Base-by-base conservation (phyloP, 1,284 basidiomycete species). In the Fomitiporia mediterranea region DNA sequence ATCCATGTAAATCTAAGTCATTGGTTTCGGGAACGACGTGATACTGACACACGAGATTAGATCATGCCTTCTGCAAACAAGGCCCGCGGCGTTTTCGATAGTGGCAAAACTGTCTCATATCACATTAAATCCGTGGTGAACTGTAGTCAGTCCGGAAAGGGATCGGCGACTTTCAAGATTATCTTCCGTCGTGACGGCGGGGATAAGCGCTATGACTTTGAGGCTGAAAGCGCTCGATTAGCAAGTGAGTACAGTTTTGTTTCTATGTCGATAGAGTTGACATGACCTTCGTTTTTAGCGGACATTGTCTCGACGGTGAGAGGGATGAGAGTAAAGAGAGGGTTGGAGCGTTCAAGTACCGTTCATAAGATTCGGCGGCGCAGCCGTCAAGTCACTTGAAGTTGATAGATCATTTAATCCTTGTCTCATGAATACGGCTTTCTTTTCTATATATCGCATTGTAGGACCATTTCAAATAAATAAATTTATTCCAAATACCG, bases 121-220 rank as follows among this genome's bases (percentile, higher is more conserved):
- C 94, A 98, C 68, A 87, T 98, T 66, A 90, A 90, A 65, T 86
- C 85, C 59, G 86, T 99, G 38, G 80, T 84, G 15, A 82, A 84
- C 32, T 93, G 91, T 68, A 90, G 91, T 63, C 86, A 94, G 65
- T 89, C 88, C 0, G 82, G 84, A 43, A 91, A 95, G 68, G 82
- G 84, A 3, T 84, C 86, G 19, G 80, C 86, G 2, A 82, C 83
- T 23, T 96, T 99, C 81, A 97, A 97, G 74, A 73, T 93, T 23
- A 77, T 89, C 39, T 85, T 92, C 3, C 78, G 79, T 65, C 73
- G 84, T 40, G 85, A 88, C 47, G 79, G 81, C 8, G 80, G 83
- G 32, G 87, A 83, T 60, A 99, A 99, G 76, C 79, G 95, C 32
- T 99, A 98, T 68, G 96, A 99, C 66, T 98, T 98, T 68, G 97